Percentiles rank a stretch among this genome's conserved stretches.
Conservation (phyloP, 768 basidiomycete species). For the Podaxis rugospora region DNA sequence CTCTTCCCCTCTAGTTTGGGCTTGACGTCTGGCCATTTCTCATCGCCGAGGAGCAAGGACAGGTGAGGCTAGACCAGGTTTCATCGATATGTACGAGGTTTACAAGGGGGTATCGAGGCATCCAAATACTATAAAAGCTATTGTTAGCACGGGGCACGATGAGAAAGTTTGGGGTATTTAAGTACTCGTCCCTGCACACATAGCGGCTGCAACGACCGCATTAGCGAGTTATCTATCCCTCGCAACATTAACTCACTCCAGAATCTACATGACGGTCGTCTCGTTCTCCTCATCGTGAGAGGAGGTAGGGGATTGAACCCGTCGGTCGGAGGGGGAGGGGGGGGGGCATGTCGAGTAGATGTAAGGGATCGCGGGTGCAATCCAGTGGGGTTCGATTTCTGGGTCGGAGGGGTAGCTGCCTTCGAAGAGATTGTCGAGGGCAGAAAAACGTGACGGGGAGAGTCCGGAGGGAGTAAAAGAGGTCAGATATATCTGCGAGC, state of each 20-base stretch:
- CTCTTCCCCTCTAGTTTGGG: constrained; percentile 14
- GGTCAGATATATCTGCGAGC: constrained; percentile 26
- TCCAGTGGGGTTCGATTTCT: constrained; percentile 19
- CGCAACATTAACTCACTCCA: constrained; percentile 27
- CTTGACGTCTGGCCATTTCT: background rate
- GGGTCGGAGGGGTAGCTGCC: constrained; percentile 21
- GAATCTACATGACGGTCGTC: constrained; percentile 6
- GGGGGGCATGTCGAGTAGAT: constrained; percentile 58
- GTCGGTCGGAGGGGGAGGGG: too few species aligned
- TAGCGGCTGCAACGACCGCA: constrained; percentile 46
- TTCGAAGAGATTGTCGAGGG: constrained; percentile 27
- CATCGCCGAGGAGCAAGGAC: background rate
- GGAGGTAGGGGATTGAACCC: constrained; percentile 24
- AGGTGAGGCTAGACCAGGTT: constrained; percentile 41
- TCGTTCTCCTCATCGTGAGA: constrained; percentile 10
- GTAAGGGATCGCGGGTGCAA: constrained; percentile 53
- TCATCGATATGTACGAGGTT: constrained; percentile 62
- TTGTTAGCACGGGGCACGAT: background rate
- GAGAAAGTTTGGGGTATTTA: constrained; percentile 2
- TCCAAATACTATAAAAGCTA: constrained; percentile 28
- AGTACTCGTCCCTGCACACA: constrained; percentile 37
- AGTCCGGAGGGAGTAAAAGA: constrained; percentile 28
- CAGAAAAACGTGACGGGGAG: constrained; percentile 32
- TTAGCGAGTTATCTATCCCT: constrained; percentile 41
- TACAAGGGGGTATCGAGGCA: constrained; percentile 59